Conservation (phyloP, 1,284 basidiomycete genomes). For the Filobasidium uniguttulatum region DNA sequence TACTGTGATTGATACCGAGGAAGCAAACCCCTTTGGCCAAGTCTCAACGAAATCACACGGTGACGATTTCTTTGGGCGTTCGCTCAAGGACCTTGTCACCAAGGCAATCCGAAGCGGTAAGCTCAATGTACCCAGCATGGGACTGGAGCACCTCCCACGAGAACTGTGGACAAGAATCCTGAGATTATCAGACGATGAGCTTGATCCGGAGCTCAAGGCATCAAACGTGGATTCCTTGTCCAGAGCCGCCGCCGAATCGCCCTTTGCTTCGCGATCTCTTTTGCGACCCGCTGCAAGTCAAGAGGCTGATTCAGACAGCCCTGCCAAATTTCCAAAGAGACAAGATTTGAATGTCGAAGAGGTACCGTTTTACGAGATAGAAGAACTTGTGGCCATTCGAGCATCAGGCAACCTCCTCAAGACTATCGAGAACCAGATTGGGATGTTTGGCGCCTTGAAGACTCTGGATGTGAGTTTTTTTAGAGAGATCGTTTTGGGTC, state of each 20-base stretch:
- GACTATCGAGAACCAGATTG: slow-evolving; percentile 30
- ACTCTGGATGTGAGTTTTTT: slow-evolving; percentile 28
- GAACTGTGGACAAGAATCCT: slow-evolving; percentile 30
- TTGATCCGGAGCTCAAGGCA: slow-evolving; percentile 10
- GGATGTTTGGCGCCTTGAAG: slow-evolving; percentile 31
- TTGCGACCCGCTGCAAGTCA: neutral
- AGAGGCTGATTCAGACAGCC: neutral
- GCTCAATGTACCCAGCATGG: slow-evolving; percentile 28
- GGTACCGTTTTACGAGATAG: slow-evolving; percentile 23
- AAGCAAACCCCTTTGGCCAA: no score
- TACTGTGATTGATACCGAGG: no score
- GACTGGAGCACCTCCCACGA: slow-evolving; percentile 23
- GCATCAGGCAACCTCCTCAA: slow-evolving; percentile 25
- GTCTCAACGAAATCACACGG: neutral
- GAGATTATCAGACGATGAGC: slow-evolving; percentile 22
- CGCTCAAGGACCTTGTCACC: slow-evolving; percentile 1
- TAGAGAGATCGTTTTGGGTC: no score
- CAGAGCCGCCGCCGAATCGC: neutral
- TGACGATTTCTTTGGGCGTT: slow-evolving; percentile 12
- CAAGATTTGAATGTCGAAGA: slow-evolving; percentile 1
- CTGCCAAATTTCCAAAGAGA: neutral
- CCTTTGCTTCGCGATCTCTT: neutral
- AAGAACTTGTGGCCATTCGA: slow-evolving; percentile 26
- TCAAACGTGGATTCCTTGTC: neutral
- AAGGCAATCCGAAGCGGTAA: slow-evolving; percentile 11